Conservation (phyloP, 176 grass and related monocot genomes). For the Oryza meridionalis region DNA sequence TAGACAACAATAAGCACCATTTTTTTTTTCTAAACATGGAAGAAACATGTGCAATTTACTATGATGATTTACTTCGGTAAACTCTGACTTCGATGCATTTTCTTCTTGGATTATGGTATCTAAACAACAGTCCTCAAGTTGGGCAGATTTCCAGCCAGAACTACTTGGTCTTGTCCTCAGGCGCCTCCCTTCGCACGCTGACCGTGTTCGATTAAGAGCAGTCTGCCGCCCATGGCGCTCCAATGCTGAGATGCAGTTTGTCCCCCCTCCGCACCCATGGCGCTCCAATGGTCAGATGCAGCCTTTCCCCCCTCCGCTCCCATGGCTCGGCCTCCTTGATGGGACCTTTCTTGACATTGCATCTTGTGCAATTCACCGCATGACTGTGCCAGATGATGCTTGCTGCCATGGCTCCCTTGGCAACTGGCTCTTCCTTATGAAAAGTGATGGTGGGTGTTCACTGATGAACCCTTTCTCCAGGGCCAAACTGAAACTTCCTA, state of each 20-base stretch:
- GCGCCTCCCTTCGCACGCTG: slow-evolving; percentile 11
- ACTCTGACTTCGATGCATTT: neutral
- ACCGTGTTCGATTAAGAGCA: slow-evolving; percentile 16
- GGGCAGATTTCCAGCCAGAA: slow-evolving; percentile 5
- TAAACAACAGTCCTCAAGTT: neutral
- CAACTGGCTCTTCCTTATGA: neutral
- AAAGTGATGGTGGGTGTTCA: neutral
- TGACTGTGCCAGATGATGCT: neutral
- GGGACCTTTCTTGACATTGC: slow-evolving; percentile 23
- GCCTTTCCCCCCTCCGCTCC: neutral
- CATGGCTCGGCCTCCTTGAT: slow-evolving; percentile 26
- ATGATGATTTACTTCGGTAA: neutral
- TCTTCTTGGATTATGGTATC: neutral
- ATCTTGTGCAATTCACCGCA: neutral
- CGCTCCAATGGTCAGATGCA: neutral
- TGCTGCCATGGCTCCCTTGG: neutral
- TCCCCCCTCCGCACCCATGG: neutral
- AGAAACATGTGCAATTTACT: neutral
- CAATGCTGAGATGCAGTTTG: neutral
- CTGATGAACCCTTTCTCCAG: slow-evolving; percentile 22
- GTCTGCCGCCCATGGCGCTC: slow-evolving; percentile 17
- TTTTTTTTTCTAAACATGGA: neutral
- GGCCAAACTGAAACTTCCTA: neutral
- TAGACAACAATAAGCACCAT: neutral
- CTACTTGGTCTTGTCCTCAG: slow-evolving; percentile 13